phyloP scores from a whole-genome alignment of 495 filamentous ascomycete genomes.

The Penicillium coffeae region DNA sequence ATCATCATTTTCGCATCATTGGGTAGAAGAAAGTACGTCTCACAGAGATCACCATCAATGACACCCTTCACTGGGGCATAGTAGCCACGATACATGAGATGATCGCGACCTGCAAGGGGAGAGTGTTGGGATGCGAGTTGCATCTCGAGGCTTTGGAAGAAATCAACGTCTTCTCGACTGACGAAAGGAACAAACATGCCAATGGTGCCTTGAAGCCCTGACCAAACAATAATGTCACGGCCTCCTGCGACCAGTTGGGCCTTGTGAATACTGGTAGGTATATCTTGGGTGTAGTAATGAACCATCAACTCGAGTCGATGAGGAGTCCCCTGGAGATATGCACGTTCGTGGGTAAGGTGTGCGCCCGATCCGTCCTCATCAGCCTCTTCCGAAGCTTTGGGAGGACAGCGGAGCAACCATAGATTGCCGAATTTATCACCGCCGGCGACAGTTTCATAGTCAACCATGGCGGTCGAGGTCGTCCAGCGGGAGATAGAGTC shows the following conservation, averaged over 20 bases:
- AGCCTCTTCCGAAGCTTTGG: conserved; percentile 78
- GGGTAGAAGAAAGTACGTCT: conserved; percentile 76
- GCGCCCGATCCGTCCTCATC: conserved; percentile 91
- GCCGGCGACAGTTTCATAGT: conserved; percentile 93
- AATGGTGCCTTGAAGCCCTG: conserved; percentile 87
- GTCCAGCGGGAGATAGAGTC: conserved; percentile 88
- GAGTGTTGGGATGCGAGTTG: conserved; percentile 80
- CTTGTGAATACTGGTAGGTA: conserved; percentile 86
- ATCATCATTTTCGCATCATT: conserved; percentile 92
- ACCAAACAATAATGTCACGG: conserved; percentile 88
- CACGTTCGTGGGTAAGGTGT: conserved; percentile 80
- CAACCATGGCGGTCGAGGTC: conserved; percentile 83
- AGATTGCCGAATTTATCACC: conserved; percentile 98
- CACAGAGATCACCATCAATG: conserved; percentile 97
- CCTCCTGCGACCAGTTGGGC: conserved; percentile 88
- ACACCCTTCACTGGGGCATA: conserved; percentile 97
- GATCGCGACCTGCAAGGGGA: conserved; percentile 85
- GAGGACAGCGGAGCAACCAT: conserved; percentile 85
- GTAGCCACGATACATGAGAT: conserved; percentile 90
- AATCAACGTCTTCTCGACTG: conserved; percentile 89
- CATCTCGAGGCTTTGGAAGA: conserved; percentile 90
- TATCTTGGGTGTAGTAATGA: conserved; percentile 88
- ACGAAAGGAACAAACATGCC: conserved; percentile 89
- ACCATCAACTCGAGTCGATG: conserved; percentile 78
- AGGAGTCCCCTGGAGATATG: conserved; percentile 84